Evolutionary conservation across 2,329 filamentous ascomycete genomes (phyloP), one percentile per base, ranked within the genome.

Genomic region (Monosporascus sp.): DNA sequence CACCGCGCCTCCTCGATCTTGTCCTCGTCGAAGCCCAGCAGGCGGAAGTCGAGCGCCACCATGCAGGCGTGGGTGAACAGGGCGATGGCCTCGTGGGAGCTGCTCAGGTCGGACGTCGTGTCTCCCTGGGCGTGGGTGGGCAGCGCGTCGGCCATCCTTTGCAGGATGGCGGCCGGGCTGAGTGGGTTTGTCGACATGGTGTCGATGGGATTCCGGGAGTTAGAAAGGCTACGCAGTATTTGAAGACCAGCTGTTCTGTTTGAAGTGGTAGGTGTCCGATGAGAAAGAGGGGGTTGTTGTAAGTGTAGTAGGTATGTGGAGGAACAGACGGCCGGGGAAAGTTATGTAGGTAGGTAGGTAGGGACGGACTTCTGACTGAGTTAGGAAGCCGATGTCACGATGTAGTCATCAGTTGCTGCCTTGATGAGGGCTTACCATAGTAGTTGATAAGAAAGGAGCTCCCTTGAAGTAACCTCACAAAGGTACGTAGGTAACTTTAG

Each of bases 61-160:
- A 97, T 89, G 64, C 86, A 91, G 3, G 90, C 88, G 70, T 99
- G 93, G 20, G 86, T 78, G 58, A 95, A 86, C 24, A 97, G 80
- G 17, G 90, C 91, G 56, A 97, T 77, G 48, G 88, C 90, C 73
- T 97, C 92, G 68, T 88, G 90, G 0, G 87, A 81, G 54, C 81
- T 86, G 60, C 85, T 85, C 31, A 92, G 68, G 59, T 84, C 81
- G 5, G 82, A 84, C n/a, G 74, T 76, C 18, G 77, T 76, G 64
- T 84, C 82, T 56, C 68, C 74, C 49, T 72, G 65, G 0, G 70
- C 60, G 60, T 84, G 81, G 2, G 77, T 79, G 9, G 84, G 81
- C 51, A 86, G 68, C 31, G 81, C 81, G 45, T 83, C 77, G 53
- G 79, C 78, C 82, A 86, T 86, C 60, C 71, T 71, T 62, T 74